Evolutionary conservation across 257 asterid species (phyloP), one percentile per base, ranked within the genome.

Genomic region (Capsicum baccatum): DNA sequence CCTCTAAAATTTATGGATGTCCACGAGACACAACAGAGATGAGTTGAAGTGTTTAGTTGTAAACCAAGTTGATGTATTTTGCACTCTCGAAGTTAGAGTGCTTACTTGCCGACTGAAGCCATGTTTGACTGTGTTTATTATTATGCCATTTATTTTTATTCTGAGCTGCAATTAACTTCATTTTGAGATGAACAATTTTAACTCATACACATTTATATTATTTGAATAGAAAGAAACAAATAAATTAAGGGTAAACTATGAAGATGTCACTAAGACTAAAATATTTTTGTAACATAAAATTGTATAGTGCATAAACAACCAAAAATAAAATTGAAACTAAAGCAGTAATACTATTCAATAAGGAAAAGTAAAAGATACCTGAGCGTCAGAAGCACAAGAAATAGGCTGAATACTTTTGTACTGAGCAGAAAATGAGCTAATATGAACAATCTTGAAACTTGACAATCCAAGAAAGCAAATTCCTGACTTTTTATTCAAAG

Each of bases 381-480:
- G 90, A 88, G 8, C 1, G n/a, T 79, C 85, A 83, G 80, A 56
- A 42, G 85, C 64, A 12, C 90, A 83, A 84, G 86, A 79, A 87
- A 89, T 69, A 16, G 94, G 87, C 11, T 26, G 90, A 82, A 52
- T n/a, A 60, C 8, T 15, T 73, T 82, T 89, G 44, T 81, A 67
- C 26, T 56, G 84, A 71, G 82, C 55, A 10, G 92, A 88, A 70
- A 73, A 16, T 3, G 82, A 76, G 13, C 88, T 84, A 83, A 70
- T 8, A n/a, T 15, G 17, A 57, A 74, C 83, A 81, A 85, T 87
- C 86, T 89, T 89, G 5, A 13, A 90, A 56, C 80, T 81, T 44
- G 86, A 68, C 21, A 66, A 81, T 14, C 88, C 71, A 83, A 83
- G 86, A 86, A 85, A 88, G 14, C 74, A 80, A 76, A 64, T 68